Evolutionary conservation across 257 asterid genomes (phyloP), one percentile per base, ranked within the genome.

Genomic region (Verbascum thapsus): DNA sequence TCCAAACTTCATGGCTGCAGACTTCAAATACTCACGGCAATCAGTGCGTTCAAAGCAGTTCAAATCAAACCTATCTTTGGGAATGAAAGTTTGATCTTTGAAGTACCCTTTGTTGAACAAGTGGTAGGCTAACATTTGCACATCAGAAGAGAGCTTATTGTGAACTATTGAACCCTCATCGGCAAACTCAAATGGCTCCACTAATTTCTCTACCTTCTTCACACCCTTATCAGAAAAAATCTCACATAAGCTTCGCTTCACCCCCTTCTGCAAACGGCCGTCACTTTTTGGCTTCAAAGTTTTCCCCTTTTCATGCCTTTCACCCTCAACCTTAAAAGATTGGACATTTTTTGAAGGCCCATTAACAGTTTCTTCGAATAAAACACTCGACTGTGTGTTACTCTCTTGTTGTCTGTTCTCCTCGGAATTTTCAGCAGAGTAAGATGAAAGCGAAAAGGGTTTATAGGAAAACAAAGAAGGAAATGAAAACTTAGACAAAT

Each of bases 1-100:
- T 2, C 90, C 96, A 73, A 88, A 86, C 48, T 79, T 81, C 53
- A 66, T 75, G 11, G 95, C 95, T 8, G 85, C 95, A 23, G 35
- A 70, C 80, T 80, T 81, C 13, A 91, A 65, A 67, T 71, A 85
- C 8, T 74, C 79, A 8, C 88, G 86, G 35, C 78, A 85, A 65
- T 80, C 80, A 34, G 85, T 70, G 67, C 34, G 50, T 78, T 76
- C 79, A 11, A 88, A 91, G 48, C 73, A 61, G 30, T 78, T 69
- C 15, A 59, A 10, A 57, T 85, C 88, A 62, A 85, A 77, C 75
- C 53, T 71, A 40, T 74, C 59, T 10, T 47, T 58, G 7, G 65
- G 77, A 71, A 83, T 49, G 76, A 88, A 80, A 60, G 57, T 81
- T 4, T 88, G 78, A 58, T 57, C 63, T 50, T 73, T 72, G n/a